Evolutionary conservation across 352 stramenopile genomes (phyloP).

Genomic region (Aphanomyces euteiches): DNA sequence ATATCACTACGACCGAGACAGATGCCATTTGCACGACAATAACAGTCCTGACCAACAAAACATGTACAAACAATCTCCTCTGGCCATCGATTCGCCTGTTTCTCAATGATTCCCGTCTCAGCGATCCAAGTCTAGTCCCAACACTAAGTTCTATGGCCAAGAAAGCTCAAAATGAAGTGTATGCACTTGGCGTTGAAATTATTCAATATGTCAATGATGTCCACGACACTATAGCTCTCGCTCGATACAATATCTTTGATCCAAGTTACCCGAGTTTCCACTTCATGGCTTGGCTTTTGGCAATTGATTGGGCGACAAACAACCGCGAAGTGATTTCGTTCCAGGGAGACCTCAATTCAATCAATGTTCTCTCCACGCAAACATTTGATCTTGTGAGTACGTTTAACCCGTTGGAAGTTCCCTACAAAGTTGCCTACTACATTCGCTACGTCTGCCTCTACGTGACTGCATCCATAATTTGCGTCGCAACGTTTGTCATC

Average conservation of each 20-base stretch:
- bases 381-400: neutral
- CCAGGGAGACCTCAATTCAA: conserved; percentile 4
- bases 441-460: neutral
- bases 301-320: neutral
- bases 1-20: neutral
- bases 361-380: conserved; percentile 6
- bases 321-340: conserved; percentile 24
- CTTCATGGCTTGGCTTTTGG: neutral
- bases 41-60: too few species aligned
- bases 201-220: neutral
- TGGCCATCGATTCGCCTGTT: neutral
- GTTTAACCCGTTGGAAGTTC: conserved; percentile 11
- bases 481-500: neutral
- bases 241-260: neutral
- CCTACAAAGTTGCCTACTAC: neutral
- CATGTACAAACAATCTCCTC: too few species aligned
- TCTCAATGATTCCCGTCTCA: neutral
- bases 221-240: too few species aligned
- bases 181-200: neutral
- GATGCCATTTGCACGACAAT: too few species aligned
- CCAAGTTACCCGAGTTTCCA: neutral
- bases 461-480: neutral
- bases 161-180: neutral
- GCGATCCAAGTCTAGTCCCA: neutral
- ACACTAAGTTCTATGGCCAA: neutral